Base-by-base conservation (phyloP, 2,329 filamentous ascomycete species). In the Arthrobotrys entomopaga region DNA sequence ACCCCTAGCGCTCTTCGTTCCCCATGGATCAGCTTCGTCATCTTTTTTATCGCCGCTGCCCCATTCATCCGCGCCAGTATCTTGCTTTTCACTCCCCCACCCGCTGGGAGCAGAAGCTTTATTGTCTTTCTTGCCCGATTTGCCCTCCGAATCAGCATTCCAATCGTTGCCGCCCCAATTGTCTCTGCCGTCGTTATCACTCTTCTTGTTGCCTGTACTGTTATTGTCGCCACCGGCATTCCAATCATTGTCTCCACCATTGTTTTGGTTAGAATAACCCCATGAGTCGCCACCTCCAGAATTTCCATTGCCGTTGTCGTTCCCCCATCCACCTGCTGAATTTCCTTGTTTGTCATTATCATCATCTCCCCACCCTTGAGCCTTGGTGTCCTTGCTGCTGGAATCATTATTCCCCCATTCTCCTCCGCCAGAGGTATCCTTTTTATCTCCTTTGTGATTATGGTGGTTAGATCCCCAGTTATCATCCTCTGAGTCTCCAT, bases 201-300 rank as follows among this genome's bases (percentile, higher is more conserved):
- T 49, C 13, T 22, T 65, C 4, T 65, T 26, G 20, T 56, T 22
- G 40, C 11, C 10, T 10, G 40, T 43, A 43, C 11, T 43, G 40
- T 43, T 43, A 43, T 43, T 43, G n/a, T 43, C 11, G 10, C 11
- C 11, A 10, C 3, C 40, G 3, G 11, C 10, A 43, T 7, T 7
- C 24, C 24, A 26, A 7, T 11, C 20, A 29, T 11, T 20, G 29
- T 22, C 52, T 26, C 52, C 52, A 13, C 52, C 52, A 16, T 4
- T 4, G 2, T 19, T 34, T n/a, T 11, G 2, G 20, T 56, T 29
- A 48, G 16, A 24, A 16, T 70, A 22, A 22, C 49, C 65, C 65
- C 65, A 63, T n/a, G 11, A 19, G 13, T 20, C 50, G n/a, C 24
- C 50, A 10, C 24, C 26, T 57, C 38, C 40, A 20, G 65, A 64